Evolutionary conservation across 164 flowering plant genomes (phyloP).

Genomic region (Protea cynaroides): DNA sequence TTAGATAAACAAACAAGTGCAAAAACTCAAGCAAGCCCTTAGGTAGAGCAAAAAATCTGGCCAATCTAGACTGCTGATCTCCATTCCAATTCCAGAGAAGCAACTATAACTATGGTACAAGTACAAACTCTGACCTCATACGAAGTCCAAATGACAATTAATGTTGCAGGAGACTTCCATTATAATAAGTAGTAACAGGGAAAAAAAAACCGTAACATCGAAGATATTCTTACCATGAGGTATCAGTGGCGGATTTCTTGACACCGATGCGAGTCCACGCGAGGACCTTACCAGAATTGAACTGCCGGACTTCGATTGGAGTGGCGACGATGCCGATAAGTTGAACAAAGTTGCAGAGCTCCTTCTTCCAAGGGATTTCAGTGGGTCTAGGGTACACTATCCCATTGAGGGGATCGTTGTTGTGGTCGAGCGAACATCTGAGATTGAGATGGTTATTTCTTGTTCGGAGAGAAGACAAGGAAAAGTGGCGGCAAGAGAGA

Average conservation of each 20-base stretch:
- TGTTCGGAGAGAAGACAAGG: conserved; percentile 1
- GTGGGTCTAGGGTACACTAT: conserved; percentile 50
- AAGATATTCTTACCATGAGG: conserved; percentile 43
- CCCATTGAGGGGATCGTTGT: conserved; percentile 15
- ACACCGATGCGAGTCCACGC: conserved; percentile 87
- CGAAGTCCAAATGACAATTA: too few species aligned
- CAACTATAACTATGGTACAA: too few species aligned
- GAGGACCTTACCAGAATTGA: conserved; percentile 62
- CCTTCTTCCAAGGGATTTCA: conserved; percentile 83
- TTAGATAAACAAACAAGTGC: too few species aligned
- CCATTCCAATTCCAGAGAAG: too few species aligned
- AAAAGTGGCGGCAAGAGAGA: background rate
- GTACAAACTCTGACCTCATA: too few species aligned
- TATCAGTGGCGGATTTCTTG: conserved; percentile 57
- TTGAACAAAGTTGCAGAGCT: conserved; percentile 57
- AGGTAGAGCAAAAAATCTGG: too few species aligned
- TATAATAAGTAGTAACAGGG: background rate
- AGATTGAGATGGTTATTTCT: background rate
- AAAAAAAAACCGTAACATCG: background rate
- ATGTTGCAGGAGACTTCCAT: too few species aligned
- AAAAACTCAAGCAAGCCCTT: too few species aligned
- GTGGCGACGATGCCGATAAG: conserved; percentile 69
- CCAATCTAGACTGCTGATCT: too few species aligned
- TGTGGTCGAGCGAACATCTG: conserved; percentile 2
- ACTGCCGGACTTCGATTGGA: conserved; percentile 61